These are phyloP conservation scores for Aspergillus aculeatinus DNA, from an alignment of 2,329 filamentous ascomycete genomes.

Conservation along the genomic window DNA sequence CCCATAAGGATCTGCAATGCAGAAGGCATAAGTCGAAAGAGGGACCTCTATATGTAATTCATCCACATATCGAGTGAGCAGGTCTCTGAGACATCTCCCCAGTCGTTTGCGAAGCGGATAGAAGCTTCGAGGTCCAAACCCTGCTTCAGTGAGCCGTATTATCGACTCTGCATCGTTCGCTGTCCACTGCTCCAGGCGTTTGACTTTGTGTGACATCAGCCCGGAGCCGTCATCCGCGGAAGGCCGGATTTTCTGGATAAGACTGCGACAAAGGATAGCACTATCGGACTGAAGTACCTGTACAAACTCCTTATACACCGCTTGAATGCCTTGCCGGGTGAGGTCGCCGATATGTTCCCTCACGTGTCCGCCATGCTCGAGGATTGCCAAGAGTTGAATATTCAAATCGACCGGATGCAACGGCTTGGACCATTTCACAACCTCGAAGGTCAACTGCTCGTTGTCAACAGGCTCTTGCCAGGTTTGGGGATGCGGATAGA, in stretches of 20 bases:
- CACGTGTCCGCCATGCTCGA: conserved; percentile 53
- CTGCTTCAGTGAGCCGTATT: conserved; percentile 43
- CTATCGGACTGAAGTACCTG: conserved; percentile 37
- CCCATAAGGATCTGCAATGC: conserved; percentile 56
- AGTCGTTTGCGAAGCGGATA: conserved; percentile 44
- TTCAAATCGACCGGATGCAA: conserved; percentile 51
- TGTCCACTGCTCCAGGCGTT: conserved; percentile 39
- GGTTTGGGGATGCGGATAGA: conserved; percentile 44
- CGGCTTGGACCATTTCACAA: conserved; percentile 50
- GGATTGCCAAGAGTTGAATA: conserved; percentile 55
- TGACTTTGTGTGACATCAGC: conserved; percentile 20
- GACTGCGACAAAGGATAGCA: conserved; percentile 35
- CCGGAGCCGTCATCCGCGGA: conserved; percentile 24
- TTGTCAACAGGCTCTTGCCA: conserved; percentile 35
- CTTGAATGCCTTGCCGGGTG: conserved; percentile 36
- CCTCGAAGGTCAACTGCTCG: conserved; percentile 57
- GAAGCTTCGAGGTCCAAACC: conserved; percentile 47
- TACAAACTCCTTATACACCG: conserved; percentile 36
- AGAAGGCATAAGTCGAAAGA: conserved; percentile 55
- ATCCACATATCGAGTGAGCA: conserved; percentile 45
- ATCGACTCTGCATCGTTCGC: conserved; percentile 35
- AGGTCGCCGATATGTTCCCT: conserved; percentile 45
- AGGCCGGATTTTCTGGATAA: conserved; percentile 36
- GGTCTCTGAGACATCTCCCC: conserved; percentile 37
- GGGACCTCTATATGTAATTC: conserved; percentile 51